phyloP scores from a whole-genome alignment of 768 basidiomycete genomes.

The Lactarius evosmus region DNA sequence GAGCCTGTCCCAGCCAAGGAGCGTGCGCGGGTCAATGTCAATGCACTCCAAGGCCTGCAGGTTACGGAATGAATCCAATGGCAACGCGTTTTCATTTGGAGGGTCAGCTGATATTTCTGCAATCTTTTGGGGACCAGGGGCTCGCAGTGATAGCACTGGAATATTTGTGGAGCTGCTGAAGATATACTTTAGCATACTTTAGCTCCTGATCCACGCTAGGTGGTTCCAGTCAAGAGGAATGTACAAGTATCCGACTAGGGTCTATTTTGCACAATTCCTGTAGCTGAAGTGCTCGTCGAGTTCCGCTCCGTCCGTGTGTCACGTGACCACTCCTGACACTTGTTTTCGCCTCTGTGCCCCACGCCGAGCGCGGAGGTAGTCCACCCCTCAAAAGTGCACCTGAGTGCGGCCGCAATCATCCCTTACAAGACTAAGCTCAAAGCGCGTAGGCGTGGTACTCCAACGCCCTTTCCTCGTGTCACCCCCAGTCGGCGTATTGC shows the following conservation, averaged over 20 bases:
- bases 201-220: conserved; percentile 67
- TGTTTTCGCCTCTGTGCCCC: conserved; percentile 82
- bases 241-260: conserved; percentile 79
- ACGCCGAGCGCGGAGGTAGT: conserved; percentile 92
- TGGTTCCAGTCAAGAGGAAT: conserved; percentile 84
- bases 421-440: conserved; percentile 83
- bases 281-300: conserved; percentile 82
- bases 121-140: conserved; percentile 63
- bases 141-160: conserved; percentile 66
- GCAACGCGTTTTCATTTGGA: conserved; percentile 70
- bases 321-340: conserved; percentile 79
- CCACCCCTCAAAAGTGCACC: conserved; percentile 71
- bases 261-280: conserved; percentile 75
- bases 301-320: conserved; percentile 74
- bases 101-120: conserved; percentile 66
- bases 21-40: conserved; percentile 77
- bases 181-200: conserved; percentile 78
- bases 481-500: conserved; percentile 35
- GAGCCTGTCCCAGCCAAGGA: conserved; percentile 82
- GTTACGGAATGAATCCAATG: conserved; percentile 83
- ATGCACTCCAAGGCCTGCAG: conserved; percentile 69
- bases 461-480: conserved; percentile 73
- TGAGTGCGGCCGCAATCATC: conserved; percentile 91
- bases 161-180: conserved; percentile 90
- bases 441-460: conserved; percentile 69